These are phyloP conservation scores for Talaromyces atroroseus DNA, from an alignment of 2,329 filamentous ascomycete genomes.

Conservation along the genomic window DNA sequence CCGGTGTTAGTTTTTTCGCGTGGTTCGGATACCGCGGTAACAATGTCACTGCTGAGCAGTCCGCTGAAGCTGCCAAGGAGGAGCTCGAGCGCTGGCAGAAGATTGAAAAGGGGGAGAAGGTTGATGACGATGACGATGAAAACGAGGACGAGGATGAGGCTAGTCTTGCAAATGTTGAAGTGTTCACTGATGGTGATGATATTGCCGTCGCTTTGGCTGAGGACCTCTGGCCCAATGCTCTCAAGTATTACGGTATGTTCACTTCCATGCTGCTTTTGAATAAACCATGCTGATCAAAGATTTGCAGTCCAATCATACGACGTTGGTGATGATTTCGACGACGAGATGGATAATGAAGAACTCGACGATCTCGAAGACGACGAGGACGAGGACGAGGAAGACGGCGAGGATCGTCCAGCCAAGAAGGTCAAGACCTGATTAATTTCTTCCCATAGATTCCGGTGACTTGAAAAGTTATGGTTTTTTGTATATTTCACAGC, in stretches of 20 bases:
- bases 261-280: background rate
- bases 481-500: slow-evolving; percentile 41
- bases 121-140: slow-evolving; percentile 40
- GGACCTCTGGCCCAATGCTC: slow-evolving; percentile 81
- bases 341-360: slow-evolving; percentile 66
- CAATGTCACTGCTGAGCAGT: slow-evolving; percentile 68
- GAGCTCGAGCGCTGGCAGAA: slow-evolving; percentile 55
- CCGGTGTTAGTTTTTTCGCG: slow-evolving; percentile 74
- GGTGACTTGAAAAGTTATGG: slow-evolving; percentile 10
- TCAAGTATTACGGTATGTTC: slow-evolving; percentile 82
- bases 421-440: slow-evolving; percentile 30
- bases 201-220: slow-evolving; percentile 75
- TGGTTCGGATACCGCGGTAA: slow-evolving; percentile 78
- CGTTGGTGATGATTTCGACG: slow-evolving; percentile 45
- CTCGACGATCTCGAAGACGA: slow-evolving; percentile 52
- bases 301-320: slow-evolving; percentile 63
- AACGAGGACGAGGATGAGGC: slow-evolving; percentile 44
- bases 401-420: slow-evolving; percentile 46
- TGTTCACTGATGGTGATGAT: slow-evolving; percentile 83
- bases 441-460: background rate
- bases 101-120: slow-evolving; percentile 47
- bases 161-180: slow-evolving; percentile 66
- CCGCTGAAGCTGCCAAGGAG: slow-evolving; percentile 54
- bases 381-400: slow-evolving; percentile 52
- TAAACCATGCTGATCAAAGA: slow-evolving; percentile 37